A percentile compares a stretch with the other conserved stretches of the same genome.
phyloP scores from a whole-genome alignment of 78 protist species.

The Salpingoeca rosetta region DNA sequence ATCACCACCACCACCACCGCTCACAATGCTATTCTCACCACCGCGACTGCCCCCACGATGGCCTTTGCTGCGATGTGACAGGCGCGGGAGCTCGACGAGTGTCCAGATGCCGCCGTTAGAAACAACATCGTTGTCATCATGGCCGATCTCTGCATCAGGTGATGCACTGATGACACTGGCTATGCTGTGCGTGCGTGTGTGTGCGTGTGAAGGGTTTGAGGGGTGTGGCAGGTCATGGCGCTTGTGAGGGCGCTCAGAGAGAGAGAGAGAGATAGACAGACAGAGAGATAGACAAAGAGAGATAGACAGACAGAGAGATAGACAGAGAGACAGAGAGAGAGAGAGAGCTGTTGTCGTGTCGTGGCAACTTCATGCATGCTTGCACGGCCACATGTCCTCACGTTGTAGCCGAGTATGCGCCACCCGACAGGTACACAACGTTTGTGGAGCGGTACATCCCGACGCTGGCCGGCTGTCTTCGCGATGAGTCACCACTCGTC shows the following conservation, averaged over 20 bases:
- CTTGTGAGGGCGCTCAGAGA: too few species aligned
- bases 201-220: too few species aligned
- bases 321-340: background rate
- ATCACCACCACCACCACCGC: too few species aligned
- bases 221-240: too few species aligned
- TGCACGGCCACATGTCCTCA: background rate
- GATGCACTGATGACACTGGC: too few species aligned
- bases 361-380: background rate
- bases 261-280: too few species aligned
- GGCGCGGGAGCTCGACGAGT: slow-evolving; percentile 50
- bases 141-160: slow-evolving; percentile 60
- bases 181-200: too few species aligned
- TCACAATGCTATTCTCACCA: too few species aligned
- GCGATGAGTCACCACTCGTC: slow-evolving; percentile 46
- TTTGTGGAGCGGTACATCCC: slow-evolving; percentile 51
- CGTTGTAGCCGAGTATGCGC: background rate
- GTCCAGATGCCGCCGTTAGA: slow-evolving; percentile 42
- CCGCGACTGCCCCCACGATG: too few species aligned
- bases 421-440: slow-evolving; percentile 37
- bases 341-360: background rate
- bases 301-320: background rate
- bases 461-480: slow-evolving; percentile 38
- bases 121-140: slow-evolving; percentile 64
- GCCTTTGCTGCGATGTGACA: too few species aligned
- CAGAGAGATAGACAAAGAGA: too few species aligned